Conservation (phyloP, 2,329 filamentous ascomycete species). For the Botrytis porri region DNA sequence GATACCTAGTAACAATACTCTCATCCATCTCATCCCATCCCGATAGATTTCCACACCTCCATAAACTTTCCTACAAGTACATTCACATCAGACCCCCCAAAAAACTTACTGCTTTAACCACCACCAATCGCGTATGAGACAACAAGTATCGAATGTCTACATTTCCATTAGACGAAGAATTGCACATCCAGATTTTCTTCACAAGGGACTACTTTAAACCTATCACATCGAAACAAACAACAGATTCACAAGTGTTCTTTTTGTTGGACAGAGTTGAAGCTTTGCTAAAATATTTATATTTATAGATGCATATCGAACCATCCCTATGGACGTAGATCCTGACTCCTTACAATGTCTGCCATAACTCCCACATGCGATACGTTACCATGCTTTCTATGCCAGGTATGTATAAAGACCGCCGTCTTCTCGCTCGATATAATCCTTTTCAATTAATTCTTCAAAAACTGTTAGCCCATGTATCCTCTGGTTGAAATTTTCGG, state of each 20-base stretch:
- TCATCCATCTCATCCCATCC: background rate
- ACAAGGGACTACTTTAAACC: background rate
- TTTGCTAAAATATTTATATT: background rate
- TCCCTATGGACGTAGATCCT: background rate
- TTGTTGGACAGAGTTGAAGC: background rate
- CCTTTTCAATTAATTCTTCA: conserved; percentile 76
- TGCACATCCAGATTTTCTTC: background rate
- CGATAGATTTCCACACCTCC: no score
- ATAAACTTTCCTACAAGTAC: no score
- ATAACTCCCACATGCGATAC: background rate
- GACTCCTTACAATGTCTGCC: background rate
- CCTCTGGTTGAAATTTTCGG: conserved; percentile 21
- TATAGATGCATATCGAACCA: background rate
- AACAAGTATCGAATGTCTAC: background rate
- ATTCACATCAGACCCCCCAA: background rate
- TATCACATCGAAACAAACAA: background rate
- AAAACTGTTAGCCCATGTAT: conserved; percentile 32
- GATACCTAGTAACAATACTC: background rate
- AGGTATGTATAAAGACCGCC: conserved; percentile 68
- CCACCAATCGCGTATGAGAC: background rate
- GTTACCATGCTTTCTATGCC: conserved; percentile 46
- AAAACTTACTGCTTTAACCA: background rate
- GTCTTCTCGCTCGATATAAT: conserved; percentile 81
- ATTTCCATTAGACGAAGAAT: background rate
- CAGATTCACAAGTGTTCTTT: background rate